Evolutionary conservation across 257 asterid species (phyloP).

Genomic region (Nyctanthes arbortristis): DNA sequence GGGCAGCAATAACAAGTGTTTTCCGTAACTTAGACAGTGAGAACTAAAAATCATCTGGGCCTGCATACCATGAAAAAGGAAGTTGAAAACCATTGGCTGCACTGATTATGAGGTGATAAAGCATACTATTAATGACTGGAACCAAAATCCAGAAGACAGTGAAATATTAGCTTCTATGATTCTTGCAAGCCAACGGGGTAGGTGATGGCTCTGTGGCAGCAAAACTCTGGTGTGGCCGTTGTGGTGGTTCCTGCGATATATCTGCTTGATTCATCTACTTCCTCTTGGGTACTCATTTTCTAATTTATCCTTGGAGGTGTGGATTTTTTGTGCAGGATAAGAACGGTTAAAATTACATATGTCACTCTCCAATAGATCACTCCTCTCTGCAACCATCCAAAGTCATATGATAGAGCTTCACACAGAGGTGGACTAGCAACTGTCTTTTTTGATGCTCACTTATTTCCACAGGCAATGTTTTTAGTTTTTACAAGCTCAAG

Average conservation of each 20-base stretch:
- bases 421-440: neutral
- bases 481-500: neutral
- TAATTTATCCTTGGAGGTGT: neutral
- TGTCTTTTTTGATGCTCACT: neutral
- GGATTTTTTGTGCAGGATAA: neutral
- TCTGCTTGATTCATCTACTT: neutral
- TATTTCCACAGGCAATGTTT: neutral
- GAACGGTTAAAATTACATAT: neutral
- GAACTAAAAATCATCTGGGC: slow-evolving; percentile 7
- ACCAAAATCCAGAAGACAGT: neutral
- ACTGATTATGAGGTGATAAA: neutral
- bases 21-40: neutral
- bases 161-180: neutral
- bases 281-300: neutral
- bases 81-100: neutral
- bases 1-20: neutral
- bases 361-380: neutral
- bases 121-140: neutral
- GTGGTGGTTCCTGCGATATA: neutral
- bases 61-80: neutral
- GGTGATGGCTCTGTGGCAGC: neutral
- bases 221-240: neutral
- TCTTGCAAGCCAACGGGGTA: neutral
- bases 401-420: neutral
- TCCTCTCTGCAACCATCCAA: no score